phyloP scores from a whole-genome alignment of 441 rosid species.

The Pelargonium myrrhifolium region DNA sequence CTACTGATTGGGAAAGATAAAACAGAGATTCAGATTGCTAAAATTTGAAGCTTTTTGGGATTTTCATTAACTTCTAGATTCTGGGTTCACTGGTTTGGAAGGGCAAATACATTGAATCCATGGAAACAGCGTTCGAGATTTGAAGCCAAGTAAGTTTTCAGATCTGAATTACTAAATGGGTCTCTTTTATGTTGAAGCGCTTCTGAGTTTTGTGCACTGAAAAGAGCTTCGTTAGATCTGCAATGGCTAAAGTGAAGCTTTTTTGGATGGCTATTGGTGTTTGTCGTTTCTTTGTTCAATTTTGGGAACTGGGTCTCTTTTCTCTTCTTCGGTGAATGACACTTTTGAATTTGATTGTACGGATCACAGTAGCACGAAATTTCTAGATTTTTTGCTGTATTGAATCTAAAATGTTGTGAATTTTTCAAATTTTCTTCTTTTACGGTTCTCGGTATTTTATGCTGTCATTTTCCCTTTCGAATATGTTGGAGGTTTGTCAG shows the following conservation, averaged over 20 bases:
- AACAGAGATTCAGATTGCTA: slow-evolving; percentile 22
- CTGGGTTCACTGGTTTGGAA: slow-evolving; percentile 27
- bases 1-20: slow-evolving; percentile 21
- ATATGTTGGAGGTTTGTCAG: too few species aligned
- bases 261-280: not conserved
- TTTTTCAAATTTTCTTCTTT: slow-evolving; percentile 8
- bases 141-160: slow-evolving; percentile 52
- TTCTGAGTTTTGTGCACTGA: slow-evolving; percentile 9
- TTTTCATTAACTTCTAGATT: slow-evolving; percentile 21
- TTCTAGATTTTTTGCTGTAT: slow-evolving; percentile 6
- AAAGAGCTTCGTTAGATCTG: slow-evolving; percentile 34
- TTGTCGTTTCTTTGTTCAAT: slow-evolving; percentile 15
- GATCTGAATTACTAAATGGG: slow-evolving; percentile 53
- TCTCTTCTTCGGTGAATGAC: slow-evolving; percentile 17
- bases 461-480: too few species aligned
- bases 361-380: slow-evolving; percentile 8
- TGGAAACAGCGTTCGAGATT: slow-evolving; percentile 25
- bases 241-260: slow-evolving; percentile 19
- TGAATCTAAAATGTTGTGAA: slow-evolving; percentile 13
- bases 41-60: slow-evolving; percentile 22
- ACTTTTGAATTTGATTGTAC: slow-evolving; percentile 15
- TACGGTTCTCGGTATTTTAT: not conserved
- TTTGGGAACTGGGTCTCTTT: slow-evolving; percentile 16
- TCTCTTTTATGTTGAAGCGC: slow-evolving; percentile 14
- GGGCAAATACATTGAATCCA: slow-evolving; percentile 19